phyloP scores from a whole-genome alignment of 805 yeast species.

The Wickerhamomyces ciferrii region DNA sequence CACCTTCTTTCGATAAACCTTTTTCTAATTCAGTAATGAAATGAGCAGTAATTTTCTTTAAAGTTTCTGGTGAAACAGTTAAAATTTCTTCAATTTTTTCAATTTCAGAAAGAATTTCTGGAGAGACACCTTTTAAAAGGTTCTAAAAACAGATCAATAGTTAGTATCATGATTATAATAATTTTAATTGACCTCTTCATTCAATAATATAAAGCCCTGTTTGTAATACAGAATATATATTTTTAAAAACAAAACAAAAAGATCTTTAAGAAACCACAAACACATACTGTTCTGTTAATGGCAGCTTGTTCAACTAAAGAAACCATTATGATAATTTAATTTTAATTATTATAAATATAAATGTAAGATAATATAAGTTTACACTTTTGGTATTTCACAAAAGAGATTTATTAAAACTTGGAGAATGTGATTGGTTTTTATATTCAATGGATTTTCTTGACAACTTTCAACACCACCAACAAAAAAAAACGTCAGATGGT shows the following conservation, averaged over 20 bases:
- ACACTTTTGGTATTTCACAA: not conserved
- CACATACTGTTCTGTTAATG: conserved; percentile 15
- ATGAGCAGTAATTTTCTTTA: conserved; percentile 65
- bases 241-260: no score
- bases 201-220: no score
- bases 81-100: conserved; percentile 54
- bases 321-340: conserved; percentile 1
- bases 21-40: conserved; percentile 76
- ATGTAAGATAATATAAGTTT: not conserved
- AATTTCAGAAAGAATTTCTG: conserved; percentile 53
- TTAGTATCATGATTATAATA: not conserved
- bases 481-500: not conserved
- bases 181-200: no score
- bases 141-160: conserved; percentile 5
- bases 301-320: conserved; percentile 5
- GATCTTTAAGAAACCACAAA: not conserved
- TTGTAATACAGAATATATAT: no score
- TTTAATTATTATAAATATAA: not conserved
- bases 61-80: conserved; percentile 53
- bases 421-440: not conserved
- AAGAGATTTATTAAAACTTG: not conserved
- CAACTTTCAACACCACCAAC: not conserved
- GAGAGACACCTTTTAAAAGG: conserved; percentile 48
- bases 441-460: not conserved
- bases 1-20: conserved; percentile 72